phyloP scores from a whole-genome alignment of 1,284 basidiomycete species.

The Malassezia brasiliensis region DNA sequence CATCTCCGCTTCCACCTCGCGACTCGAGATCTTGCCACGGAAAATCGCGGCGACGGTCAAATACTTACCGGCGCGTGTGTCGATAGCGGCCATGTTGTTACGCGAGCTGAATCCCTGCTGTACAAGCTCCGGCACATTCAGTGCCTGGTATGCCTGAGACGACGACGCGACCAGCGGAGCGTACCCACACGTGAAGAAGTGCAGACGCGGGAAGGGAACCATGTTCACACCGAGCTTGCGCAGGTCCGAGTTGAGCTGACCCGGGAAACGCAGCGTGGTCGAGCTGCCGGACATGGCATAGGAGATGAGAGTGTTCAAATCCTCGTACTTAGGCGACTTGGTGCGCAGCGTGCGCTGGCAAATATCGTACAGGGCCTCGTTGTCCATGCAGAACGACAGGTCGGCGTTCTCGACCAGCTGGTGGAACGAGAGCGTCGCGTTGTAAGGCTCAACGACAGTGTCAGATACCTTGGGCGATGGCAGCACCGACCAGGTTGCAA shows the following conservation, averaged over 20 bases:
- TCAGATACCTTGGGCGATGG: constrained; percentile 91
- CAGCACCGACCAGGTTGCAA: constrained; percentile 81
- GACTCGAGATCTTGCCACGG: constrained; percentile 38
- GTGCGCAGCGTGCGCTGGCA: constrained; percentile 65
- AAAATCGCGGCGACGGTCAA: constrained; percentile 51
- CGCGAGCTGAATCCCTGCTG: constrained; percentile 45
- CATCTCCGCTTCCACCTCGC: constrained; percentile 52
- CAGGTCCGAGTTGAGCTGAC: constrained; percentile 85
- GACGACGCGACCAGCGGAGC: constrained; percentile 47
- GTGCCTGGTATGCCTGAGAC: constrained; percentile 53
- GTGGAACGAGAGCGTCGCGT: constrained; percentile 77
- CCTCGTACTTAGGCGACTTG: constrained; percentile 50
- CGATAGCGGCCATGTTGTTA: constrained; percentile 61
- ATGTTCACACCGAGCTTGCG: constrained; percentile 89
- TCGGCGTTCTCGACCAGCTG: constrained; percentile 83
- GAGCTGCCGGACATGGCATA: constrained; percentile 83
- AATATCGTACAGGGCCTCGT: constrained; percentile 88
- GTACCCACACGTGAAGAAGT: constrained; percentile 49
- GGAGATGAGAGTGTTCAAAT: constrained; percentile 56
- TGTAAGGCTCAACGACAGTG: constrained; percentile 92
- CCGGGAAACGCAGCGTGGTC: constrained; percentile 83
- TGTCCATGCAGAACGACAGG: constrained; percentile 80
- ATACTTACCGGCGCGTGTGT: constrained; percentile 57
- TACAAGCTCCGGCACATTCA: constrained; percentile 44
- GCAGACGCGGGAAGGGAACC: constrained; percentile 49